phyloP scores from a whole-genome alignment of 768 basidiomycete genomes.

The Podaxis sp. region DNA sequence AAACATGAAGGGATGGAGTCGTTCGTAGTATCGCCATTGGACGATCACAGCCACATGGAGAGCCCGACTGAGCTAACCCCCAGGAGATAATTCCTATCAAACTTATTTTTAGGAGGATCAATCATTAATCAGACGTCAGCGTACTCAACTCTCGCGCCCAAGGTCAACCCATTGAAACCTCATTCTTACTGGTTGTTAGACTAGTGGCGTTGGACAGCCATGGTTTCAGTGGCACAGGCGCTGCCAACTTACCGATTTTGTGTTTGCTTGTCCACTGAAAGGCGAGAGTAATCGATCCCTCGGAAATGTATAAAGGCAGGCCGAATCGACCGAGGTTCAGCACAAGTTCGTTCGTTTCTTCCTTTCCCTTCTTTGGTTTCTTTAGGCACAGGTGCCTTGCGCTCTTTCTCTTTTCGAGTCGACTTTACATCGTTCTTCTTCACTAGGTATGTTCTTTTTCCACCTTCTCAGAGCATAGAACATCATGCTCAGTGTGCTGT shows the following conservation, averaged over 20 bases:
- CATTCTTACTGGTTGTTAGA: neutral
- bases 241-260: neutral
- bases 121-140: neutral
- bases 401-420: conserved; percentile 14
- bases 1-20: too few relatives aligned
- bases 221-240: neutral
- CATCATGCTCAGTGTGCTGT: neutral
- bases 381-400: conserved; percentile 12
- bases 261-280: neutral
- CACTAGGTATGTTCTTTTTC: neutral
- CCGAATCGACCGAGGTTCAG: neutral
- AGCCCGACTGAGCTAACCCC: neutral
- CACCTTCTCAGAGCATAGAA: neutral
- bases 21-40: too few relatives aligned
- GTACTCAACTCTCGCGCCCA: neutral
- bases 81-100: neutral
- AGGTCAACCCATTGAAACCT: neutral
- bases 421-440: neutral
- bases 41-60: neutral
- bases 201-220: neutral
- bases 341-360: neutral
- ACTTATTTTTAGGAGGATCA: neutral
- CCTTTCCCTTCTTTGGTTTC: conserved; percentile 2
- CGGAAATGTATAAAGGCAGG: conserved; percentile 1
- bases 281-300: neutral